Evolutionary conservation across 179 eudicot species (phyloP), one percentile per base, ranked within the genome.

Genomic region (Monotropa hypopitys): DNA sequence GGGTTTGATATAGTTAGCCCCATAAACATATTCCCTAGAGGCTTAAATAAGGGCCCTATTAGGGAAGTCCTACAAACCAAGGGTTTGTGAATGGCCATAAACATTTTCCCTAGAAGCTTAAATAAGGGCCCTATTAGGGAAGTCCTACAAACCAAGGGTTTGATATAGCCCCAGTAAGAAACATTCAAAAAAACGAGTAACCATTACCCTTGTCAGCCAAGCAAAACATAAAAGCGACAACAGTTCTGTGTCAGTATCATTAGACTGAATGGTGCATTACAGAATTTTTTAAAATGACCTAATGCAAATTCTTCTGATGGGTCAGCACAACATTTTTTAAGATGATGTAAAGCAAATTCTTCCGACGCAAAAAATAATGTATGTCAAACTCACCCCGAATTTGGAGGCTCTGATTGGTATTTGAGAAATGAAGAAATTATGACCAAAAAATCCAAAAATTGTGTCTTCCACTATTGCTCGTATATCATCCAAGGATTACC

Each of bases 11-110:
- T n/a, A n/a, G n/a, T n/a, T n/a, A n/a, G n/a, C n/a, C n/a, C 76
- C 78, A 80, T 78, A 70, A 86, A 91, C 30, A 87, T 72, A 65
- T 80, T 82, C 72, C 69, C 78, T 61, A 95, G 88, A 81, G 91
- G 93, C 86, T 84, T 86, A 77, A 91, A 89, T 77, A 94, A 88
- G 69, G 90, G 91, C 84, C 83, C 87, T 43, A 86, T 51, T 61
- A 94, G 88, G 65, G 83, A 84, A 32, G 71, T 54, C 81, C 97
- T 89, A 73, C 23, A 78, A 51, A 76, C 13, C 50, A 77, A 72
- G 63, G 15, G 16, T 53, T 2, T 16, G n/a, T n/a, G n/a, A n/a
- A n/a, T n/a, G n/a, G n/a, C 76, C 78, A 80, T 78, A 70, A 86
- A 91, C 30, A 87, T 72, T 69, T 80, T 82, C 72, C 69, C 78